These are phyloP conservation scores for Sarocladiaceae sp. DNA, from an alignment of 2,329 filamentous ascomycete genomes.

Conservation along the genomic window DNA sequence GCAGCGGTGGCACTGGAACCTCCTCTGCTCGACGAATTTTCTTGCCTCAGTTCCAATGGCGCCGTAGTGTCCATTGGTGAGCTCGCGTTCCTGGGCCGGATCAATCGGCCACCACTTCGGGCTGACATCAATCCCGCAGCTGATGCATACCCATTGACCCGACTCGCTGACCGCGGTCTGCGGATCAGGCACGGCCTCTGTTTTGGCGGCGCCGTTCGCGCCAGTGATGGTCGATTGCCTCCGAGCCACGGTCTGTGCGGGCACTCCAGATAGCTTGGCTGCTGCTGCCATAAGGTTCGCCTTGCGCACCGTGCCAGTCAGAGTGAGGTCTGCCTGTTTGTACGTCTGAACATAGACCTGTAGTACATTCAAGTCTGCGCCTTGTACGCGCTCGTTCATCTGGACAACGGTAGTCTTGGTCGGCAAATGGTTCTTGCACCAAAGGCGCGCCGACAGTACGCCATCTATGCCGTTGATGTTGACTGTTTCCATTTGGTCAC, in stretches of 20 bases:
- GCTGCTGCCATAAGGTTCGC: slow-evolving; percentile 69
- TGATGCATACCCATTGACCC: slow-evolving; percentile 53
- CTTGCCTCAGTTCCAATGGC: slow-evolving; percentile 48
- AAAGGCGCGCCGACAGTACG: slow-evolving; percentile 76
- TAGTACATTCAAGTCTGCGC: slow-evolving; percentile 67
- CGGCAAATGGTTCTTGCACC: slow-evolving; percentile 83
- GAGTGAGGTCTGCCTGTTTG: slow-evolving; percentile 86
- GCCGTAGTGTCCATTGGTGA: slow-evolving; percentile 45
- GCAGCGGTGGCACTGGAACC: slow-evolving; percentile 73
- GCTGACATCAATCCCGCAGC: slow-evolving; percentile 63
- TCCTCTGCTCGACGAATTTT: slow-evolving; percentile 53
- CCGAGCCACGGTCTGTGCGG: slow-evolving; percentile 32
- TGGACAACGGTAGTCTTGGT: slow-evolving; percentile 67
- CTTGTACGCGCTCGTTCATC: slow-evolving; percentile 60
- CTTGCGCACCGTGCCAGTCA: slow-evolving; percentile 90
- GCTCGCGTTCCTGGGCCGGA: slow-evolving; percentile 42
- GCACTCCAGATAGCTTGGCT: slow-evolving; percentile 44
- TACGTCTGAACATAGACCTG: slow-evolving; percentile 84
- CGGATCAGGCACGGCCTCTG: slow-evolving; percentile 15
- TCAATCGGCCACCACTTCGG: slow-evolving; percentile 66
- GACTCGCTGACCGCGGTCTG: slow-evolving; percentile 25
- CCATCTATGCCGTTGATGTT: slow-evolving; percentile 76
- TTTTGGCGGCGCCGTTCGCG: slow-evolving; percentile 18
- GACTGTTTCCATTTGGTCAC: slow-evolving; percentile 74
- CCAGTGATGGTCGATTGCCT: slow-evolving; percentile 48